These are phyloP conservation scores for Alternaria sp. DNA, from an alignment of 2,329 filamentous ascomycete genomes.

Conservation along the genomic window DNA sequence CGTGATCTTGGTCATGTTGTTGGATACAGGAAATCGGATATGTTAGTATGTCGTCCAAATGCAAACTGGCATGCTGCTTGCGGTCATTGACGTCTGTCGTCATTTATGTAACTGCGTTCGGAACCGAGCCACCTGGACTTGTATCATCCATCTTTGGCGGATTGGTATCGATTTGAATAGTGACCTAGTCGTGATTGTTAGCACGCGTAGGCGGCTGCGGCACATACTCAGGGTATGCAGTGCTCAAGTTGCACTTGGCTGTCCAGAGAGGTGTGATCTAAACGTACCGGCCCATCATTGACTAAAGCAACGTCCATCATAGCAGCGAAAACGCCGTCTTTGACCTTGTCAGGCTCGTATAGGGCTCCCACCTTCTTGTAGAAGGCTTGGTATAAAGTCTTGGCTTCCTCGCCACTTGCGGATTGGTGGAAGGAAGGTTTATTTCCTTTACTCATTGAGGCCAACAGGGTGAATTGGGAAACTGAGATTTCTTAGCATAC, in stretches of 20 bases:
- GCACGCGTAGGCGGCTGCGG: neutral
- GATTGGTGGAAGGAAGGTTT: conserved; percentile 96
- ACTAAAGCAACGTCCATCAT: conserved; percentile 98
- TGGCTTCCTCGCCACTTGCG: conserved; percentile 78
- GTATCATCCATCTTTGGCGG: conserved; percentile 52
- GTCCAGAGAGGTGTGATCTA: conserved; percentile 65
- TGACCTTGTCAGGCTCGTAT: conserved; percentile 78
- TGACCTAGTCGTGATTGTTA: conserved; percentile 50
- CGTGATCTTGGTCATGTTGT: conserved; percentile 43
- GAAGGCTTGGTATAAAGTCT: conserved; percentile 83
- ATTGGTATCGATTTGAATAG: conserved; percentile 58
- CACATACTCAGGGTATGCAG: conserved; percentile 3
- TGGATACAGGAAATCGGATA: conserved; percentile 19
- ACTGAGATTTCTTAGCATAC: conserved; percentile 63
- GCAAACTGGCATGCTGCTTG: conserved; percentile 7
- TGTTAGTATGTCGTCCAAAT: neutral
- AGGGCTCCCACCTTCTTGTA: conserved; percentile 75
- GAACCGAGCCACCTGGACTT: conserved; percentile 20
- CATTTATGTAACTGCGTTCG: conserved; percentile 9
- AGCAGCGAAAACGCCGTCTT: conserved; percentile 96
- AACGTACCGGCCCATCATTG: conserved; percentile 80
- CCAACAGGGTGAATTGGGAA: conserved; percentile 94
- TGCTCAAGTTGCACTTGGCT: conserved; percentile 60
- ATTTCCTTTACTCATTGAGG: conserved; percentile 91
- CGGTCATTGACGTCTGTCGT: conserved; percentile 36